Base-by-base conservation (phyloP, 495 filamentous ascomycete species). In the Xylaria longipes region DNA sequence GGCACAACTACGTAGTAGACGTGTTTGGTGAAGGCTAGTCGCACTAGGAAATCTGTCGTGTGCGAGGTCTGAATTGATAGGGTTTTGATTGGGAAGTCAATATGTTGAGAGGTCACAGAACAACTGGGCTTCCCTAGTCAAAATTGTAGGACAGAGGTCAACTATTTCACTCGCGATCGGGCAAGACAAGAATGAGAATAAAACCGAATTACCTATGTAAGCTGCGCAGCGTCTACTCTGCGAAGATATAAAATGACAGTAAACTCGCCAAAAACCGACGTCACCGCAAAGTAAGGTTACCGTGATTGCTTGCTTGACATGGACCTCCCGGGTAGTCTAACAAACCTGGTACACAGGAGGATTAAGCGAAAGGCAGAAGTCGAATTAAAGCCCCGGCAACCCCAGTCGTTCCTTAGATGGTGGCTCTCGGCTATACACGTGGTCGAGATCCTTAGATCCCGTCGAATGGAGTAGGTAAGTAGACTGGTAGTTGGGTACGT, bases 301-400 rank as follows among this genome's bases (percentile, higher is more conserved):
- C 27, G 31, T 50, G 48, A 25, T 56, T 56, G 25, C 27, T 31
- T 25, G 20, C 46, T 56, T 31, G 52, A 31, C 52, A 56, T 56
- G 52, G 52, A 8, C 27, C 27, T 29, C 52, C 14, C 6, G 14
- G 11, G 25, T 17, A 50, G 25, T 50, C 46, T 50, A 1, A 50
- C 41, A 50, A 50, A 25, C 29, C 57, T 60, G 9, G 31, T 35
- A 39, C 29, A 33, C 11, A 39, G 1, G 20, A 63, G 37, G 60
- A 43, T 65, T 65, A 65, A 65, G 62, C 41, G 62, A 65, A 12
- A 65, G 62, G n/a, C 41, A 31, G 41, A 45, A 20, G 39, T 65
- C 41, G 41, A 41, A 33, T 31, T 46, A 46, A 65, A 31, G 22
- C 35, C 25, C 41, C 39, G 7, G 39, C 39, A 33, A 65, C 62